These are phyloP conservation scores for Colletotrichum horii DNA, from an alignment of 2,329 filamentous ascomycete genomes.

Conservation along the genomic window DNA sequence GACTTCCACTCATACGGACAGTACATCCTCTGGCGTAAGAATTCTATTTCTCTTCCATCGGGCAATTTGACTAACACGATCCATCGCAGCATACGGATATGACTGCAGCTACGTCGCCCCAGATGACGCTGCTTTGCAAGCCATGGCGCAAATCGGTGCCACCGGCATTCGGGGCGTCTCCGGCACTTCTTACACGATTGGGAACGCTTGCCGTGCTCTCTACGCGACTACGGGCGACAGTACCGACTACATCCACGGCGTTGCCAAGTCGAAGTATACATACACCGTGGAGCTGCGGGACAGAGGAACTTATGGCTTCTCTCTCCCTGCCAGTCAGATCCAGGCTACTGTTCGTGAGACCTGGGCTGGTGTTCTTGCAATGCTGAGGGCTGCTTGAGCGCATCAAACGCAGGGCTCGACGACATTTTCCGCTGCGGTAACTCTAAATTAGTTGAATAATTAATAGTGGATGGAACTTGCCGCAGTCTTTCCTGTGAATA, in stretches of 20 bases:
- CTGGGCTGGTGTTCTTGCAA: slow-evolving; percentile 22
- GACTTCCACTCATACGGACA: slow-evolving; percentile 71
- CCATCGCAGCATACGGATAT: slow-evolving; percentile 7
- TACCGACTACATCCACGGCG: slow-evolving; percentile 25
- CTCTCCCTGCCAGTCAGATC: slow-evolving; percentile 19
- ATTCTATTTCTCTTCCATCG: neutral
- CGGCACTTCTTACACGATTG: slow-evolving; percentile 22
- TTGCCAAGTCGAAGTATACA: slow-evolving; percentile 21
- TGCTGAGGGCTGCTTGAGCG: slow-evolving; percentile 42
- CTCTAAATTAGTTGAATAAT: rapidly evolving
- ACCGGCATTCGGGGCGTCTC: slow-evolving; percentile 20
- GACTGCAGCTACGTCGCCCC: slow-evolving; percentile 21
- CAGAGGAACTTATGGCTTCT: slow-evolving; percentile 16
- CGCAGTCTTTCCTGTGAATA: no score
- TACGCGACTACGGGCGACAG: slow-evolving; percentile 26
- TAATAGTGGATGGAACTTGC: rapidly evolving
- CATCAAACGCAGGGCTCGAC: neutral
- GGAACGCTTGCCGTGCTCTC: slow-evolving; percentile 24
- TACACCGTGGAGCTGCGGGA: slow-evolving; percentile 22
- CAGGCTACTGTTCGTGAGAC: slow-evolving; percentile 21
- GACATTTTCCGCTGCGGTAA: rapidly evolving
- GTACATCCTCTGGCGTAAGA: slow-evolving; percentile 24
- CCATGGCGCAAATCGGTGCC: slow-evolving; percentile 12
- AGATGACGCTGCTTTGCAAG: slow-evolving; percentile 3
- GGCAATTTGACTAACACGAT: rapidly evolving